Evolutionary conservation across 345 rosid species (phyloP).

Genomic region (Heritiera fomes): DNA sequence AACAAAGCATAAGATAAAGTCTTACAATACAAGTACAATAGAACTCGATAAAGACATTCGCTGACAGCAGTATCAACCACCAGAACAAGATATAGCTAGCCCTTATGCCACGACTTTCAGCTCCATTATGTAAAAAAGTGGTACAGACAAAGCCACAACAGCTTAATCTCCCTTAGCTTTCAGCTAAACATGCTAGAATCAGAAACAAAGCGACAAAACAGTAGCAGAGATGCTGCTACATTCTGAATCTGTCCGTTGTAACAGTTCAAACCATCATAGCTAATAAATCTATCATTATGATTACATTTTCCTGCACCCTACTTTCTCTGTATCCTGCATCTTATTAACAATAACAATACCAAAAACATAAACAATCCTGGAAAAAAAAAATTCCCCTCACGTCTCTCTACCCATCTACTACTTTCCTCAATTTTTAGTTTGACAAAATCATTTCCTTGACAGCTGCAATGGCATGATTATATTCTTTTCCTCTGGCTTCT

Average conservation of each 20-base stretch:
- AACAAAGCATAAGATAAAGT: too few species aligned
- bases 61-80: too few species aligned
- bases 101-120: too few species aligned
- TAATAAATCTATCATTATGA: slow-evolving; percentile 19
- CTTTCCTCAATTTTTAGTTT: background rate
- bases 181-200: background rate
- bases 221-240: background rate
- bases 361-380: background rate
- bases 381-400: background rate
- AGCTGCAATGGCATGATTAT: background rate
- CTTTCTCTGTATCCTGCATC: too few species aligned
- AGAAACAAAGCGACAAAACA: background rate
- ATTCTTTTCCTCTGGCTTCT: background rate
- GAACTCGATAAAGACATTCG: too few species aligned
- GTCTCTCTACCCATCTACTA: background rate
- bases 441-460: background rate
- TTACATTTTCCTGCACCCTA: background rate
- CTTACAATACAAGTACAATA: too few species aligned
- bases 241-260: background rate
- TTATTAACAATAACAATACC: too few species aligned
- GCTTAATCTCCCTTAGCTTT: background rate
- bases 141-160: too few species aligned
- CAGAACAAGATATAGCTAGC: too few species aligned
- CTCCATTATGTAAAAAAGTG: too few species aligned
- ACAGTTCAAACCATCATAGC: background rate